Evolutionary conservation across 176 grass and related monocot species (phyloP), one percentile per base, ranked within the genome.

Genomic region (Thinopyrum elongatum): DNA sequence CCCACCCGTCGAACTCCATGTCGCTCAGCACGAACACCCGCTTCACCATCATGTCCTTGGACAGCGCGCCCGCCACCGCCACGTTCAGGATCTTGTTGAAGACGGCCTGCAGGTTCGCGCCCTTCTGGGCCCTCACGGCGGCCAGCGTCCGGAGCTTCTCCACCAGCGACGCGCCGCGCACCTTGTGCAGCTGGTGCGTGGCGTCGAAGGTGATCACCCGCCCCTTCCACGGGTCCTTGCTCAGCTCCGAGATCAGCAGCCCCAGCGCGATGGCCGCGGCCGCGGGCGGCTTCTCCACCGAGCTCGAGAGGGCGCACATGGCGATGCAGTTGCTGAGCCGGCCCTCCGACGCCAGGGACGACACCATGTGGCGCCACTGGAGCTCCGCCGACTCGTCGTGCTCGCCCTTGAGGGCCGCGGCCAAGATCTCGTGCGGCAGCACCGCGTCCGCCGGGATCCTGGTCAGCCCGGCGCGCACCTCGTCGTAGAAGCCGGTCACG

Each of bases 1-100:
- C 21, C 55, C 55, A 58, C 55, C 55, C 55, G 55, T 58, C 55
- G 55, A 58, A 58, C 55, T 58, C 55, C 55, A 58, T 58, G 86
- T 95, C 86, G 84, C 88, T 92, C 71, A 95, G 92, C 42, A 93
- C 94, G 41, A 95, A 93, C 60, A 93, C 77, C 73, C 53, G 82
- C 82, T 86, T 87, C 53, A 95, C 89, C 94, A 93, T 95, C 76
- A 64, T 88, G 74, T 95, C 91, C 74, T 74, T 79, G 57, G 81
- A 34, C 28, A 95, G 77, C 28, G 26, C 35, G 38, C 86, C 91
- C 11, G 51, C 70, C 26, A 87, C 91, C 6, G 93, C 93, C 10
- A 58, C 55, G 55, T 58, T 58, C 7, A 58, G 55, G 55, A 58
- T 58, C 55, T 58, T 58, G 55, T 58, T 58, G 55, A 58, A 58